Base-by-base conservation (phyloP, 441 rosid genomes). In the Pelargonium cotyledonis region DNA sequence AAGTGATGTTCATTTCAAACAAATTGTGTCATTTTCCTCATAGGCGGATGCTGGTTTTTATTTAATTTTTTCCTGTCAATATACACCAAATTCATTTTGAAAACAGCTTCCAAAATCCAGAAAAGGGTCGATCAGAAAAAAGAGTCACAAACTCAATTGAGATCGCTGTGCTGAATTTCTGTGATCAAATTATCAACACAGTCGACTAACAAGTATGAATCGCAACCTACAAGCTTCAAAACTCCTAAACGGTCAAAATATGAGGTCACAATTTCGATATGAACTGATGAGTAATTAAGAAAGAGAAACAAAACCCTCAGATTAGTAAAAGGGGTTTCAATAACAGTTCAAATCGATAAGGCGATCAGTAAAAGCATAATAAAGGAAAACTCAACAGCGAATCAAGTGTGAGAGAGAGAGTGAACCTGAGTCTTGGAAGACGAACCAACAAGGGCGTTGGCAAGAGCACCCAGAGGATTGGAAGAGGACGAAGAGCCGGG, bases 401-500 rank as follows among this genome's bases (percentile, higher is more conserved):
- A 68, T 18, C 11, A 3, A 47, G 4, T 14, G 41, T 11, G 12
- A 7, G 68, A 51, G 51, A 65, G 19, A 35, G 40, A 18, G 69
- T 49, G 6, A 35, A 87, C 99, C 99, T 88, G 95, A 41, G 84
- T 86, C 79, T 91, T 91, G 72, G 97, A 91, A 68, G 99, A 91
- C 2, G 99, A 87, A 72, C 95, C 96, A 49, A 88, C 80, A 18
- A 94, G 80, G 58, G 89, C 85, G 88, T 91, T 94, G 79, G 99
- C 92, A 46, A 94, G 87, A 74, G 97, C 89, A 40, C 96, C 95
- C 16, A 95, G 77, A 64, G 99, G 99, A 72, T 95, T 95, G 14
- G 97, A 82, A n/a, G 90, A 84, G 72, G 95, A 85, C 31, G 95
- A 88, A 14, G 97, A 87, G 38, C 95, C 97, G 0, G 97, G 95